A percentile compares a stretch with the other conserved stretches of the same genome.
Conservation (phyloP, 78 protist genomes). For the Planoprotostelium fungivorum region DNA sequence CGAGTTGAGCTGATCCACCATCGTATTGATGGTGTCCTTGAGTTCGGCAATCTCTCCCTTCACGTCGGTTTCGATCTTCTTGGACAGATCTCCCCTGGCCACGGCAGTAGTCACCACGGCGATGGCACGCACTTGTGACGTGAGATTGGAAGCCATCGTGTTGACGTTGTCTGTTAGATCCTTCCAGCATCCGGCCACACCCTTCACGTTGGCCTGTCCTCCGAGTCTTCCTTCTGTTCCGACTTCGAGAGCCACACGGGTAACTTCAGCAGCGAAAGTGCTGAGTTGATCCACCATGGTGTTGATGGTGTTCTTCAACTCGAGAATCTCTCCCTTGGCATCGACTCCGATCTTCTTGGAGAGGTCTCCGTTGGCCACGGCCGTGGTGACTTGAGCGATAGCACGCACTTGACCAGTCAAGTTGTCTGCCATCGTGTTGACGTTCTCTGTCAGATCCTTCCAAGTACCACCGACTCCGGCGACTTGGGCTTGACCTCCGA, state of each 20-base stretch:
- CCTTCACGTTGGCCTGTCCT: slow-evolving; percentile 54
- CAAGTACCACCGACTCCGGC: slow-evolving; percentile 43
- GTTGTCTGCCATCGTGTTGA: slow-evolving; percentile 60
- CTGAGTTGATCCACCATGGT: slow-evolving; percentile 37
- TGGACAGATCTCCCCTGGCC: slow-evolving; percentile 56
- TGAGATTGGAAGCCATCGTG: slow-evolving; percentile 65
- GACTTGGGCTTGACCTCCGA: slow-evolving; percentile 52
- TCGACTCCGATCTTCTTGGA: slow-evolving; percentile 27
- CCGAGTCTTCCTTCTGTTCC: slow-evolving; percentile 69
- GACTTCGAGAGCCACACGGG: slow-evolving; percentile 54
- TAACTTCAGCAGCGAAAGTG: slow-evolving; percentile 17
- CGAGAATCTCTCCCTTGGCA: slow-evolving; percentile 45
- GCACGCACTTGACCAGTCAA: slow-evolving; percentile 35
- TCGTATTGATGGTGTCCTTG: slow-evolving; percentile 43
- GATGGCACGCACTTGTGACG: slow-evolving; percentile 53
- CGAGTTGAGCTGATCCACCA: slow-evolving; percentile 40
- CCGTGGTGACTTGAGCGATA: slow-evolving; percentile 37
- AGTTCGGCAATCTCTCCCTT: slow-evolving; percentile 48
- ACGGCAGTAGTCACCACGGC: slow-evolving; percentile 61
- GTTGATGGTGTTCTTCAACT: slow-evolving; percentile 36
- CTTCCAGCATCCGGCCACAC: slow-evolving; percentile 61
- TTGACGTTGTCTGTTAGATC: slow-evolving; percentile 67
- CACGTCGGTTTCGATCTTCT: slow-evolving; percentile 50
- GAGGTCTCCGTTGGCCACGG: slow-evolving; percentile 30
- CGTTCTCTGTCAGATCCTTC: slow-evolving; percentile 49